Evolutionary conservation across 2,329 filamentous ascomycete genomes (phyloP).

Genomic region (Neoascochyta sp.): DNA sequence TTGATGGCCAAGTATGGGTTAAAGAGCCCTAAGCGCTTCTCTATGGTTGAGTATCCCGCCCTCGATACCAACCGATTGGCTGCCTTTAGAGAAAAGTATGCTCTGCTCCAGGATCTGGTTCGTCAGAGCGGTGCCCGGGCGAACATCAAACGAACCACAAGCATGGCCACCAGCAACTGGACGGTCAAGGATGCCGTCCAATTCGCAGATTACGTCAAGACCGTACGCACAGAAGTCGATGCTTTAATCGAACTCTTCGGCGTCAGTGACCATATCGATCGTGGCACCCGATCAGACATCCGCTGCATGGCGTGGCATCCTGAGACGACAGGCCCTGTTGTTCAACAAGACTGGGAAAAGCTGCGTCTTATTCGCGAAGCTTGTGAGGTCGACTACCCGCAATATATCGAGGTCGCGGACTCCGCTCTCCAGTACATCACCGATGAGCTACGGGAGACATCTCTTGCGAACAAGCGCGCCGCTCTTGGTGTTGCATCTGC

Average conservation of each 20-base stretch:
- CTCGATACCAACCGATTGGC: conserved; percentile 46
- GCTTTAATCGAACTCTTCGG: conserved; percentile 43
- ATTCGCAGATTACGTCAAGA: conserved; percentile 42
- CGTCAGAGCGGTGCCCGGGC: conserved; percentile 30
- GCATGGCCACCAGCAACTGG: conserved; percentile 40
- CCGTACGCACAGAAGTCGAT: conserved; percentile 44
- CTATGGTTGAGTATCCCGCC: conserved; percentile 37
- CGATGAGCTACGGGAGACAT: conserved; percentile 29
- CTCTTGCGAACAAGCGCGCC: conserved; percentile 17
- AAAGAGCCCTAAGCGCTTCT: conserved; percentile 43
- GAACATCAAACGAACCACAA: conserved; percentile 34
- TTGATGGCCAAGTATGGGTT: conserved; percentile 47
- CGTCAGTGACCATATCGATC: conserved; percentile 44
- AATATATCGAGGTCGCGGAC: conserved; percentile 43
- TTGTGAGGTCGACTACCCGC: conserved; percentile 43
- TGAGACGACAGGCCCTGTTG: conserved; percentile 35
- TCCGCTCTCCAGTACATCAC: conserved; percentile 44
- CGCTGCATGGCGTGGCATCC: conserved; percentile 49
- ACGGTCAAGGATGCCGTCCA: conserved; percentile 40
- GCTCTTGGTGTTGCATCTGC: conserved; percentile 7
- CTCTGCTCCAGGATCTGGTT: conserved; percentile 40
- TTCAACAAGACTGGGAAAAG: conserved; percentile 40
- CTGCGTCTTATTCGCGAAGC: conserved; percentile 45
- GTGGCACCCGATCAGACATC: conserved; percentile 45
- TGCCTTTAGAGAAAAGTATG: conserved; percentile 45